phyloP scores from a whole-genome alignment of 352 stramenopile species.

The Saprolegnia diclina region DNA sequence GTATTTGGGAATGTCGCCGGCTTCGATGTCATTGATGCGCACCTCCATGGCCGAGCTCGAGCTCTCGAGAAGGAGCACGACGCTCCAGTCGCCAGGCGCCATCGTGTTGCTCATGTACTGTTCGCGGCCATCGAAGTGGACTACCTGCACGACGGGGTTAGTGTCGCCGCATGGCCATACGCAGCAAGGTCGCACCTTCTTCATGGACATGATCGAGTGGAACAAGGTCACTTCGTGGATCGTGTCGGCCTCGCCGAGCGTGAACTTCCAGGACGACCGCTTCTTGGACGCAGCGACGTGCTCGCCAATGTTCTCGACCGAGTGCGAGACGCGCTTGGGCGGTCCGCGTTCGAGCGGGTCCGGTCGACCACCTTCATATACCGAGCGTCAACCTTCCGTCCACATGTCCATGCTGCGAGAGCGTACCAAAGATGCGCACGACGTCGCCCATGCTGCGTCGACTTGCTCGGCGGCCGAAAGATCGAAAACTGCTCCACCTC shows the following conservation, averaged over 20 bases:
- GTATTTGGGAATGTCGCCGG: slow-evolving; percentile 75
- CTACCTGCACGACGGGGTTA: slow-evolving; percentile 32
- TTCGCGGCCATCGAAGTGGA: slow-evolving; percentile 73
- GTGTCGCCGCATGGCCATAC: neutral
- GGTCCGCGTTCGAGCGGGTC: slow-evolving; percentile 62
- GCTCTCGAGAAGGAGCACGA: slow-evolving; percentile 70
- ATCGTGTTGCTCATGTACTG: slow-evolving; percentile 40
- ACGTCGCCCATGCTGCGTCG: slow-evolving; percentile 12
- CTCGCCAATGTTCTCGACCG: slow-evolving; percentile 76
- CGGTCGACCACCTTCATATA: neutral
- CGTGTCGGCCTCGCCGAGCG: slow-evolving; percentile 62
- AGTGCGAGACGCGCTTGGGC: slow-evolving; percentile 61
- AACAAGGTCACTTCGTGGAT: slow-evolving; percentile 69
- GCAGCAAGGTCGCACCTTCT: slow-evolving; percentile 43
- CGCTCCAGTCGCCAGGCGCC: slow-evolving; percentile 67
- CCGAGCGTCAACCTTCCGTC: neutral
- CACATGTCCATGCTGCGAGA: neutral
- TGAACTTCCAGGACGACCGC: slow-evolving; percentile 77
- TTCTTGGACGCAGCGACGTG: slow-evolving; percentile 77
- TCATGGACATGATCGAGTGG: slow-evolving; percentile 82
- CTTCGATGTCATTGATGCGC: slow-evolving; percentile 78
- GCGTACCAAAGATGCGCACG: neutral
- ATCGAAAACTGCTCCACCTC: slow-evolving; percentile 16
- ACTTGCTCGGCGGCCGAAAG: slow-evolving; percentile 16
- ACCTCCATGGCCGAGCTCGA: slow-evolving; percentile 74